phyloP scores from a whole-genome alignment of 805 yeast species.

The Starmerella roubikii region DNA sequence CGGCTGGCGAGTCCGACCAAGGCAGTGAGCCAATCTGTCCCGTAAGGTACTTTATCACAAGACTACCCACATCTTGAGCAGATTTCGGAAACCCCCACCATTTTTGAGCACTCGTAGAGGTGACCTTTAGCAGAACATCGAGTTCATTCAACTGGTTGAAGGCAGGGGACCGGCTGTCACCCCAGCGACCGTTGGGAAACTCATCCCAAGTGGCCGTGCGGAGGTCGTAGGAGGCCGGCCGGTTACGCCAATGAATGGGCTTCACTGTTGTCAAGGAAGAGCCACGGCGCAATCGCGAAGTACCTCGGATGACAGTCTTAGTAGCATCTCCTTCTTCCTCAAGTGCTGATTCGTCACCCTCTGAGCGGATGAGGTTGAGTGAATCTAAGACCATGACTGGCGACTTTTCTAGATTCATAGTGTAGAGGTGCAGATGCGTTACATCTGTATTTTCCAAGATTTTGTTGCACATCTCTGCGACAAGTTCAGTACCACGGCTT shows the following conservation, averaged over 20 bases:
- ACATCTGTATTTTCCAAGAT: constrained; percentile 50
- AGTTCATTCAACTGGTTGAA: constrained; percentile 79
- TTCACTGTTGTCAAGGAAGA: constrained; percentile 35
- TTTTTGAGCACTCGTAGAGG: constrained; percentile 58
- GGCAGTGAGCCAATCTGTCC: constrained; percentile 70
- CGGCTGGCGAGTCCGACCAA: constrained; percentile 88
- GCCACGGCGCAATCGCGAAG: constrained; percentile 11
- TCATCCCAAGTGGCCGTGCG: constrained; percentile 95
- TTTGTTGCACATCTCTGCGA: constrained; percentile 69
- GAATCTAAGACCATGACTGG: constrained; percentile 76
- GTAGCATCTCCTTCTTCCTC: constrained; percentile 50
- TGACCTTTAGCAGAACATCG: constrained; percentile 68
- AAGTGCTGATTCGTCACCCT: constrained; percentile 1
- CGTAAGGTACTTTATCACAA: constrained; percentile 55
- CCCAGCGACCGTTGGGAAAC: constrained; percentile 98
- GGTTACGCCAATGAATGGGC: constrained; percentile 92
- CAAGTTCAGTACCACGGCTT: constrained; percentile 67
- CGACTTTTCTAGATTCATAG: constrained; percentile 92
- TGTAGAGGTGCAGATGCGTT: constrained; percentile 85
- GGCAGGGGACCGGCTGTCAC: constrained; percentile 95
- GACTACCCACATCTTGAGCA: constrained; percentile 43
- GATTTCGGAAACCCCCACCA: constrained; percentile 76
- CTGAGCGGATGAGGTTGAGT: constrained; percentile 34
- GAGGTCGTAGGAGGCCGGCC: constrained; percentile 77
- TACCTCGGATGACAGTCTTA: constrained; percentile 2